These are phyloP conservation scores for Amanita exitialis DNA, from an alignment of 768 basidiomycete genomes.

Conservation along the genomic window DNA sequence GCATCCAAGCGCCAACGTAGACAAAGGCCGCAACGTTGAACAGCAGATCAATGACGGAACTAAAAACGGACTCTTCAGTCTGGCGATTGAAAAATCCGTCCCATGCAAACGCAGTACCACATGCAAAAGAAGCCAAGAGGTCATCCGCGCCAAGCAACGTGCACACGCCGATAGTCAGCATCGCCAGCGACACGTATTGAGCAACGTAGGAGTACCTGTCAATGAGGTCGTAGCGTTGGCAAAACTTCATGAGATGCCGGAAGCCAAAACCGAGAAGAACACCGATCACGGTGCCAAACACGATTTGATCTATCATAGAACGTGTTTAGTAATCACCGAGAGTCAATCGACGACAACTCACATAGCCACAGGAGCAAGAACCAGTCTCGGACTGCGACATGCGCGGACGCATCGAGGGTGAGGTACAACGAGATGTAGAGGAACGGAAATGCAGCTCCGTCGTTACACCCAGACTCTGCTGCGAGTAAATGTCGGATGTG, in stretches of 20 bases:
- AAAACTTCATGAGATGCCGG: conserved; percentile 89
- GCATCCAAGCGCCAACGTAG: conserved; percentile 97
- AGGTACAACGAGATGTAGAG: conserved; percentile 86
- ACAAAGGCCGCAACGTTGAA: conserved; percentile 96
- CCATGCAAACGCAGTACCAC: conserved; percentile 95
- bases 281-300: conserved; percentile 69
- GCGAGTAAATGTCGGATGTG: conserved; percentile 59
- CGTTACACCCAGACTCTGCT: conserved; percentile 88
- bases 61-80: conserved; percentile 92
- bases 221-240: conserved; percentile 75
- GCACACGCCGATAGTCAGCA: conserved; percentile 77
- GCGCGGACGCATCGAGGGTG: conserved; percentile 51
- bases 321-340: no score
- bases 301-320: conserved; percentile 71
- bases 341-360: conserved; percentile 25
- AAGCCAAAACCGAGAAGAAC: conserved; percentile 66
- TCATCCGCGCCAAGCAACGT: conserved; percentile 88
- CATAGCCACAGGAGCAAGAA: conserved; percentile 80
- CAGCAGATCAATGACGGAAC: conserved; percentile 89
- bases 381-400: conserved; percentile 77
- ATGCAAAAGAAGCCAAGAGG: conserved; percentile 88
- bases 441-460: conserved; percentile 95
- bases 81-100: conserved; percentile 90
- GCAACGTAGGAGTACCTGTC: conserved; percentile 93
- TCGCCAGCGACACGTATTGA: conserved; percentile 77